These are phyloP conservation scores for Chaetomium fimeti DNA, from an alignment of 495 filamentous ascomycete genomes.

Conservation along the genomic window DNA sequence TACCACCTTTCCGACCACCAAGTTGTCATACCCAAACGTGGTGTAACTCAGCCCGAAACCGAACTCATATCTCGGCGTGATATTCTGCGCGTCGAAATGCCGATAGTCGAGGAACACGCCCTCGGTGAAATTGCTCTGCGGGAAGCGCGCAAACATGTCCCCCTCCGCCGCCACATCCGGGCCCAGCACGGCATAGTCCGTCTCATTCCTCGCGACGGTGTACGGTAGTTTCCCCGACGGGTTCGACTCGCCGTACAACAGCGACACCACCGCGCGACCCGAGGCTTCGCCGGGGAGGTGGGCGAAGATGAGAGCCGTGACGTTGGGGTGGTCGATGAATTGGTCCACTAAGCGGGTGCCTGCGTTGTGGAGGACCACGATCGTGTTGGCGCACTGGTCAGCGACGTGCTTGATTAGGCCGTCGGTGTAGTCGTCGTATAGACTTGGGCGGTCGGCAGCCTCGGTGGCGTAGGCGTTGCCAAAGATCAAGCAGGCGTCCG, in stretches of 20 bases:
- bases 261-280: conserved; percentile 54
- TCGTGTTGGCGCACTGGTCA: conserved; percentile 56
- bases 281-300: conserved; percentile 63
- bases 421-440: conserved; percentile 55
- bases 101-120: conserved; percentile 67
- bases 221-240: conserved; percentile 69
- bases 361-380: conserved; percentile 62
- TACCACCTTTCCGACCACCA: conserved; percentile 33
- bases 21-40: conserved; percentile 40
- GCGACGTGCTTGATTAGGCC: conserved; percentile 58
- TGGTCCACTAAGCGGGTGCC: conserved; percentile 58
- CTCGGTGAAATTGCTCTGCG: conserved; percentile 64
- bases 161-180: conserved; percentile 33
- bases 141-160: conserved; percentile 44
- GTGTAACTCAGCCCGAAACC: conserved; percentile 53
- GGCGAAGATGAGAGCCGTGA: conserved; percentile 61
- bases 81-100: conserved; percentile 61
- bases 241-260: conserved; percentile 60
- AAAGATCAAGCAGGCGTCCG: conserved; percentile 67
- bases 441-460: conserved; percentile 44
- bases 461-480: conserved; percentile 62
- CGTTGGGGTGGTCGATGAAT: conserved; percentile 60
- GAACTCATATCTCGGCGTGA: conserved; percentile 67
- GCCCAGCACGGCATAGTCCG: conserved; percentile 55
- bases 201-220: conserved; percentile 62